Conservation (phyloP, 352 stramenopile species). For the Globisporangium echinulatum region DNA sequence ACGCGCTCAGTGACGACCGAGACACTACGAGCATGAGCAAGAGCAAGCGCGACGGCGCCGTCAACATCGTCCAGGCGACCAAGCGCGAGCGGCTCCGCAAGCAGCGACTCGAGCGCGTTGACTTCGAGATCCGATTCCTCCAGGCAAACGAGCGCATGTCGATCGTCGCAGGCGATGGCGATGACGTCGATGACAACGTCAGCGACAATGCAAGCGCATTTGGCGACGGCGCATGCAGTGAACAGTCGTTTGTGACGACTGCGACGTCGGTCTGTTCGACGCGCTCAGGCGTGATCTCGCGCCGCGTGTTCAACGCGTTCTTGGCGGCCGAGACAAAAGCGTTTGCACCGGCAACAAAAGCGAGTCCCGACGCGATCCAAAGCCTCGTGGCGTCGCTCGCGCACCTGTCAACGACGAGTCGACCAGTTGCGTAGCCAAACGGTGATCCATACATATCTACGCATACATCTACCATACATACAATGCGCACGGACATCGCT, state of each 20-base stretch:
- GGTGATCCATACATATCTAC: not conserved
- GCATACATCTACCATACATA: not conserved
- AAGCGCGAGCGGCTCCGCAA: constrained; percentile 33
- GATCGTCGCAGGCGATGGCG: constrained; percentile 36
- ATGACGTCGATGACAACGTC: not conserved
- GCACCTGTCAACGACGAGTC: constrained; percentile 6
- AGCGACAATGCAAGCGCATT: not conserved
- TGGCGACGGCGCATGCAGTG: constrained; percentile 19
- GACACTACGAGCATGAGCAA: not conserved
- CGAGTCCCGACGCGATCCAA: constrained; percentile 40
- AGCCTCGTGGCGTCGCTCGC: constrained; percentile 32
- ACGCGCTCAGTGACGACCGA: constrained; percentile 13
- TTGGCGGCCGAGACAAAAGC: constrained; percentile 31
- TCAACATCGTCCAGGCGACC: constrained; percentile 39
- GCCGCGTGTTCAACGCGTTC: constrained; percentile 47
- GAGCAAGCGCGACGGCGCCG: constrained; percentile 1
- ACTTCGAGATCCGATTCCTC: constrained; percentile 54
- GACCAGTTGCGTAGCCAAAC: constrained; percentile 7
- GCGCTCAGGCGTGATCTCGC: constrained; percentile 47
- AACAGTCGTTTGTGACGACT: constrained; percentile 26
- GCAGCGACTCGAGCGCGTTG: constrained; percentile 42
- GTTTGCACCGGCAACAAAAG: constrained; percentile 19
- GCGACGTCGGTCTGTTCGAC: constrained; percentile 45
- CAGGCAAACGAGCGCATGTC: constrained; percentile 32
- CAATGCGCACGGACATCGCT: too few species aligned